Percentiles rank a stretch among this genome's conserved stretches.
phyloP scores from a whole-genome alignment of 768 basidiomycete genomes.

The Phylloporus arenicola region DNA sequence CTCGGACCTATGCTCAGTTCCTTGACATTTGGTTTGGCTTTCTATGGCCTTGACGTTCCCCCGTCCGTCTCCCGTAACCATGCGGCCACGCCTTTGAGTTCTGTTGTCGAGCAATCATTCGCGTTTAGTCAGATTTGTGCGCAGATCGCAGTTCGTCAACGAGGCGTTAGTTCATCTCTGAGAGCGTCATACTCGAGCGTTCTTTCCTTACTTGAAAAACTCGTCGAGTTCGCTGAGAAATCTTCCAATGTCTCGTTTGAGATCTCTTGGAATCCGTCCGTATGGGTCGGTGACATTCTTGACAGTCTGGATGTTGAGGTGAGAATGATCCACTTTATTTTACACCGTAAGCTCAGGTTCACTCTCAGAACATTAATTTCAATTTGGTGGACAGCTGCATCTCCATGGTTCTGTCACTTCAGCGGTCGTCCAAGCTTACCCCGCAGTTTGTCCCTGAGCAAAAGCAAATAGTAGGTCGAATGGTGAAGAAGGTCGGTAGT shows the following conservation, averaged over 20 bases:
- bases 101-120: constrained; percentile 51
- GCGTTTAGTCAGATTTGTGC: constrained; percentile 45
- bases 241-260: constrained; percentile 27
- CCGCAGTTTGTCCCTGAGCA: constrained; percentile 54
- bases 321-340: constrained; percentile 7
- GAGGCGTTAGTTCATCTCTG: constrained; percentile 28
- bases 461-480: constrained; percentile 48
- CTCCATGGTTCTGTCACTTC: constrained; percentile 49
- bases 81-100: constrained; percentile 45
- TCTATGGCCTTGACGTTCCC: constrained; percentile 48
- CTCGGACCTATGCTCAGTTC: constrained; percentile 34
- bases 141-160: constrained; percentile 29
- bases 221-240: constrained; percentile 41
- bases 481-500: constrained; percentile 47
- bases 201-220: constrained; percentile 45
- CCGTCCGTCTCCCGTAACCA: constrained; percentile 22
- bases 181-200: constrained; percentile 51
- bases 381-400: constrained; percentile 60
- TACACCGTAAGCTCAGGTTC: background rate
- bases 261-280: constrained; percentile 54
- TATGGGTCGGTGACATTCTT: constrained; percentile 60
- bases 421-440: constrained; percentile 43
- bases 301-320: constrained; percentile 54
- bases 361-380: constrained; percentile 45
- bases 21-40: constrained; percentile 53